phyloP scores from a whole-genome alignment of 108 stramenopile species.

The Nannochloropsis salina region DNA sequence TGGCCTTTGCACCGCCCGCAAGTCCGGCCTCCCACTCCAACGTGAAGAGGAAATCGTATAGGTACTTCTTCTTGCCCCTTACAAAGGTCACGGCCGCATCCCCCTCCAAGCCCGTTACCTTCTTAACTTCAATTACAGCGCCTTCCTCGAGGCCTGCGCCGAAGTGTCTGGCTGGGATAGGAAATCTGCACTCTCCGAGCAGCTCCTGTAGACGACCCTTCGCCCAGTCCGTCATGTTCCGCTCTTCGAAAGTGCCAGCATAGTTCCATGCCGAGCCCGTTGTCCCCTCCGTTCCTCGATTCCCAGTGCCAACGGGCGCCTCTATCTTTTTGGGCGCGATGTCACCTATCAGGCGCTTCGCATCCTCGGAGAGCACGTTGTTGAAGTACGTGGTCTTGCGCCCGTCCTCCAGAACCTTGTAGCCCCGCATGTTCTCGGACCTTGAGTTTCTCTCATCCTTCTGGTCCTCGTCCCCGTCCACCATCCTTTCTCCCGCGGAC shows the following conservation, averaged over 20 bases:
- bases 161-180: not conserved
- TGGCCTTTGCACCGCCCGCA: conserved; percentile 31
- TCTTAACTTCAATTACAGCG: conserved; percentile 17
- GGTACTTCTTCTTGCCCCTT: conserved; percentile 80
- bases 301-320: conserved; percentile 29
- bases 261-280: conserved; percentile 75
- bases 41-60: conserved; percentile 79
- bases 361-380: conserved; percentile 75
- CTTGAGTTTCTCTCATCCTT: conserved; percentile 16
- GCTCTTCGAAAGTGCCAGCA: conserved; percentile 90
- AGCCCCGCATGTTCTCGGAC: conserved; percentile 66
- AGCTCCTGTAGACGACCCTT: conserved; percentile 45
- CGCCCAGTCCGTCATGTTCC: conserved; percentile 67
- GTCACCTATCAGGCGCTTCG: conserved; percentile 76
- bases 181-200: conserved; percentile 31
- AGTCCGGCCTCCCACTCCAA: conserved; percentile 47
- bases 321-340: conserved; percentile 69
- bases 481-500: not conserved
- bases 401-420: conserved; percentile 90
- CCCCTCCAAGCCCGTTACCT: conserved; percentile 61
- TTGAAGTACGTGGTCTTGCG: conserved; percentile 86
- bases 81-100: conserved; percentile 67
- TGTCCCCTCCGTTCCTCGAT: conserved; percentile 18
- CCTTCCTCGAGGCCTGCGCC: conserved; percentile 22
- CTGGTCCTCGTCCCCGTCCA: not conserved